Conservation (phyloP, 495 filamentous ascomycete species). For the Neurospora sp. region DNA sequence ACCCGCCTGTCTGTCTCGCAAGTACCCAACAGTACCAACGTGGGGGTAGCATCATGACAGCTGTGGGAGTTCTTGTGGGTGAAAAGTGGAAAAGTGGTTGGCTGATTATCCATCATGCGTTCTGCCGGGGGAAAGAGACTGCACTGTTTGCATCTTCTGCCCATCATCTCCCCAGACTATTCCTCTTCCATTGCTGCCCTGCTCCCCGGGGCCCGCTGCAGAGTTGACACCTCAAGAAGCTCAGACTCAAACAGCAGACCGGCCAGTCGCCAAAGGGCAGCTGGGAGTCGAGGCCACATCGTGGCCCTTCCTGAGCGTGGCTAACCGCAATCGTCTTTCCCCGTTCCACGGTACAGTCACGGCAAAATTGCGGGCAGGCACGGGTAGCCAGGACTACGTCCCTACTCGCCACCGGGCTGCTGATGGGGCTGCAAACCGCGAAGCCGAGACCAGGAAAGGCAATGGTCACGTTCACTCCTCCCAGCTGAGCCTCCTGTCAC, state of each 20-base stretch:
- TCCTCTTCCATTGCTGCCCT: background rate
- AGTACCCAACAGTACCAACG: background rate
- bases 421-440: background rate
- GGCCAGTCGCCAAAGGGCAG: background rate
- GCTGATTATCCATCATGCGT: background rate
- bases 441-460: background rate
- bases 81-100: background rate
- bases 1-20: background rate
- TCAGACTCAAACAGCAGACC: background rate
- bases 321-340: background rate
- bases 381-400: background rate
- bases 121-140: background rate
- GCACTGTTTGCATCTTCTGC: background rate
- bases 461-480: background rate
- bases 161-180: background rate
- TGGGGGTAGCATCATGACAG: background rate
- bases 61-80: background rate
- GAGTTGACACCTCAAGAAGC: background rate
- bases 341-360: background rate
- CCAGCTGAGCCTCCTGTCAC: background rate
- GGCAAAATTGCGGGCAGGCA: background rate
- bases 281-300: background rate
- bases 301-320: background rate
- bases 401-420: background rate
- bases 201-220: background rate